Conservation (phyloP, 495 filamentous ascomycete species). For the Aspergillus conjunctus region DNA sequence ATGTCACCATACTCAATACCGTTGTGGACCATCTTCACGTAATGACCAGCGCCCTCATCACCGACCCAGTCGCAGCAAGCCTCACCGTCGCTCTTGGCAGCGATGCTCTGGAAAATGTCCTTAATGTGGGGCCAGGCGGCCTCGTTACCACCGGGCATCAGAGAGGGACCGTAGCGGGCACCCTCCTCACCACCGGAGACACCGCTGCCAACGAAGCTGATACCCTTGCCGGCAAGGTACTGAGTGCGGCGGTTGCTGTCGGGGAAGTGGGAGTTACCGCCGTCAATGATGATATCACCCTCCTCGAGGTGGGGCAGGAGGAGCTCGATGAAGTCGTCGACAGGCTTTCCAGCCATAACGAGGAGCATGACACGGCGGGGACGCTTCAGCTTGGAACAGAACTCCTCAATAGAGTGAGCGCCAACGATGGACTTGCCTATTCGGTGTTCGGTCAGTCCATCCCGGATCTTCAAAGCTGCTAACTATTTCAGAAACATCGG, state of each 20-base stretch:
- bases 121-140: slow-evolving; percentile 98
- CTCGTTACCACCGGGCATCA: slow-evolving; percentile 99
- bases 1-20: slow-evolving; percentile 99
- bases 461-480: not conserved
- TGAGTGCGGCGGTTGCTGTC: slow-evolving; percentile 95
- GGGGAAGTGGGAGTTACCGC: slow-evolving; percentile 98
- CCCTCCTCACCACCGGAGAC: slow-evolving; percentile 99
- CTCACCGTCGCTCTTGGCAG: slow-evolving; percentile 95
- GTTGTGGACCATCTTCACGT: slow-evolving; percentile 99
- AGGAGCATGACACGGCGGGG: slow-evolving; percentile 96
- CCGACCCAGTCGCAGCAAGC: slow-evolving; percentile 99
- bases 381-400: slow-evolving; percentile 92
- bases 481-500: not conserved
- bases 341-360: slow-evolving; percentile 95
- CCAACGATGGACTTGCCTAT: slow-evolving; percentile 88
- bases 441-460: not conserved
- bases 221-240: slow-evolving; percentile 81
- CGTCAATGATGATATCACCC: slow-evolving; percentile 99
- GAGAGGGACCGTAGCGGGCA: slow-evolving; percentile 92
- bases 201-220: slow-evolving; percentile 95
- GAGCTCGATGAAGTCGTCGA: slow-evolving; percentile 97
- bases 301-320: slow-evolving; percentile 85
- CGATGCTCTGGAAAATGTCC: slow-evolving; percentile 96
- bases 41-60: slow-evolving; percentile 98
- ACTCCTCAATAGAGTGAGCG: slow-evolving; percentile 91